Percentiles rank a stretch among this genome's conserved stretches.
These are phyloP conservation scores for Hymenoscyphus infarciens DNA, from an alignment of 2,329 filamentous ascomycete genomes.

Conservation along the genomic window DNA sequence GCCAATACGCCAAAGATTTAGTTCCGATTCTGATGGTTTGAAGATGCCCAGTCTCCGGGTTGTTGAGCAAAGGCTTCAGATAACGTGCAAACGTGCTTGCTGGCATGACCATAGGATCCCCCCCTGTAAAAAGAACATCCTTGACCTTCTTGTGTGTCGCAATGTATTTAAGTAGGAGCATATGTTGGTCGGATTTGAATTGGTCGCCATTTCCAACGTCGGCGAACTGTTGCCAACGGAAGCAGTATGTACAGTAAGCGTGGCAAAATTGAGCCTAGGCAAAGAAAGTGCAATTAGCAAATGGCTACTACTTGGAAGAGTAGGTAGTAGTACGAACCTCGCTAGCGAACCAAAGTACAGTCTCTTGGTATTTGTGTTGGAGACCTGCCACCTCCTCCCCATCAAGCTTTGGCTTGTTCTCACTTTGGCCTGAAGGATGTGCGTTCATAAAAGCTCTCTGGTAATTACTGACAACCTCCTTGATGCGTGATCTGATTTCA, in stretches of 20 bases:
- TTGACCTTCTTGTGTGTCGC: constrained; percentile 1
- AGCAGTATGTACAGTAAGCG: constrained; percentile 13
- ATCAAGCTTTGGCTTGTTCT: constrained; percentile 11
- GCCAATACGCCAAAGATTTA: constrained; percentile 17
- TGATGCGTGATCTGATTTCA: not conserved
- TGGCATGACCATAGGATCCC: constrained; percentile 15
- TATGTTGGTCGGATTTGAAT: constrained; percentile 1
- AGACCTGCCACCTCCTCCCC: constrained; percentile 4
- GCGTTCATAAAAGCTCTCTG: constrained; percentile 5
- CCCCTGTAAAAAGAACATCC: constrained; percentile 16
- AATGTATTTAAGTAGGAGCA: constrained; percentile 6
- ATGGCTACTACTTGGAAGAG: not conserved
- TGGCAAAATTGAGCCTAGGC: constrained; percentile 16
- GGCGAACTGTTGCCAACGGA: constrained; percentile 14
- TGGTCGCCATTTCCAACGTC: constrained; percentile 1
- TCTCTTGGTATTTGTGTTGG: constrained; percentile 16
- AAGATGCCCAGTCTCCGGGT: constrained; percentile 8
- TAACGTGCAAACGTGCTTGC: constrained; percentile 2
- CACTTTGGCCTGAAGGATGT: constrained; percentile 13
- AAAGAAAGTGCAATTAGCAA: not conserved
- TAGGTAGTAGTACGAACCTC: constrained; percentile 7
- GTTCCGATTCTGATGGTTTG: constrained; percentile 14
- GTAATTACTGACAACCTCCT: not conserved
- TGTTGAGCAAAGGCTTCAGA: constrained; percentile 8
- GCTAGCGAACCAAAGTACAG: constrained; percentile 12